phyloP scores from a whole-genome alignment of 108 stramenopile species.

The Stephanodiscus minutulus region DNA sequence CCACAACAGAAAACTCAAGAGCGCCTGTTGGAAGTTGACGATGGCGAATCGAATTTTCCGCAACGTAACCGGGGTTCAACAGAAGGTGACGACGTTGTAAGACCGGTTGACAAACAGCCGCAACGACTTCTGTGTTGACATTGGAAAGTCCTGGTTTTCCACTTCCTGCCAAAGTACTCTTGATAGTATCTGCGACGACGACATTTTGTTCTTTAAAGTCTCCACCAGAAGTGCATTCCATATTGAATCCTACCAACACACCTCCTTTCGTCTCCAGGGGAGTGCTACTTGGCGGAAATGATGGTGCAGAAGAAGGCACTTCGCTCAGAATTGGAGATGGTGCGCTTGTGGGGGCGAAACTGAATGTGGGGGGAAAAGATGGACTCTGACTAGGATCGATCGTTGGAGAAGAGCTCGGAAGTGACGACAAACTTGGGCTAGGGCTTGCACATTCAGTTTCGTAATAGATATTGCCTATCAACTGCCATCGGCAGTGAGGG shows the following conservation, averaged over 20 bases:
- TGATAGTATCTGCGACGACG: constrained; percentile 13
- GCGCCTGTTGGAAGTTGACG: constrained; percentile 25
- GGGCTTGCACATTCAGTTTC: constrained; percentile 20
- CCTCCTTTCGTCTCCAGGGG: neutral
- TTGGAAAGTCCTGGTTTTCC: neutral
- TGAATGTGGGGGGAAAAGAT: neutral
- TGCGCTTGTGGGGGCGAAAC: neutral
- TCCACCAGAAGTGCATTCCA: constrained; percentile 5
- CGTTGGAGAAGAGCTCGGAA: constrained; percentile 13
- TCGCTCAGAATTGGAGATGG: constrained; percentile 8
- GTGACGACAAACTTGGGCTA: constrained; percentile 10
- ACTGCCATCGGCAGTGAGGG: too few species aligned
- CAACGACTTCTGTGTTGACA: neutral
- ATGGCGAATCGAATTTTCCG: neutral
- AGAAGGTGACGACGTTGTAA: neutral
- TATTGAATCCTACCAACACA: constrained; percentile 4
- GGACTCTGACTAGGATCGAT: constrained; percentile 3
- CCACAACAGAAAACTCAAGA: constrained; percentile 31
- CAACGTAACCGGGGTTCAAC: neutral
- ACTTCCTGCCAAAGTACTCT: neutral
- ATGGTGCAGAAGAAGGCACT: neutral
- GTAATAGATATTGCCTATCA: constrained; percentile 21
- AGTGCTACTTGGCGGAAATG: neutral
- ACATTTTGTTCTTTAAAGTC: constrained; percentile 12
- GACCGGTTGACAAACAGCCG: constrained; percentile 2